phyloP scores from a whole-genome alignment of 106 monocot genomes.

The Dioscorea dumetorum region DNA sequence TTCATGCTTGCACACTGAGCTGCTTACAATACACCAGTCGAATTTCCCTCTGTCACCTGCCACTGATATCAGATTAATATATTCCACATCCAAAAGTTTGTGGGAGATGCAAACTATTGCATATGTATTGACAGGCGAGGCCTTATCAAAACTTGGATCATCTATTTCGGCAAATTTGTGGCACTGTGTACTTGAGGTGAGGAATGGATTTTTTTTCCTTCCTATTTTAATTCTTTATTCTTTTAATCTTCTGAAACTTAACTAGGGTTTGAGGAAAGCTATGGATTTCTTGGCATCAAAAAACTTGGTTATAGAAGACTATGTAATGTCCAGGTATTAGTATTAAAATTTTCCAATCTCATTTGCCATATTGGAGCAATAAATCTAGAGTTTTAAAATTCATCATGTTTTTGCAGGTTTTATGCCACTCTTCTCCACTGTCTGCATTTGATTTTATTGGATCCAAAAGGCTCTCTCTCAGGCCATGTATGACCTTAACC shows the following conservation, averaged over 20 bases:
- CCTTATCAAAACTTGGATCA: constrained; percentile 48
- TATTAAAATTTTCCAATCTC: neutral
- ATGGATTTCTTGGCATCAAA: constrained; percentile 71
- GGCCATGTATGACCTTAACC: constrained; percentile 56
- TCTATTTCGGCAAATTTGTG: constrained; percentile 51
- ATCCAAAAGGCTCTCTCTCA: constrained; percentile 74
- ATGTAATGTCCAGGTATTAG: constrained; percentile 74
- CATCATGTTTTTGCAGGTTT: constrained; percentile 48
- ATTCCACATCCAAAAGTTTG: constrained; percentile 20
- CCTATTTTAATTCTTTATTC: neutral
- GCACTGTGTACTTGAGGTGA: constrained; percentile 57
- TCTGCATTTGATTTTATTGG: constrained; percentile 74
- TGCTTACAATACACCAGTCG: constrained; percentile 26
- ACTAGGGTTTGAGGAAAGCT: constrained; percentile 71
- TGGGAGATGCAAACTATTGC: constrained; percentile 70
- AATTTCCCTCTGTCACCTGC: constrained; percentile 9
- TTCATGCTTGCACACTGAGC: constrained; percentile 51
- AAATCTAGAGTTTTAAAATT: constrained; percentile 1
- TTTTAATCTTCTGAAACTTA: neutral
- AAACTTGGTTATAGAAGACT: constrained; percentile 56
- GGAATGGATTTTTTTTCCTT: constrained; percentile 10
- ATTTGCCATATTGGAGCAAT: neutral
- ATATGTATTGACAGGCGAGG: constrained; percentile 56
- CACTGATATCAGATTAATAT: constrained; percentile 13
- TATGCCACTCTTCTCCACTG: constrained; percentile 66